phyloP scores from a whole-genome alignment of 768 basidiomycete species.

The Tubosaeta sp. region DNA sequence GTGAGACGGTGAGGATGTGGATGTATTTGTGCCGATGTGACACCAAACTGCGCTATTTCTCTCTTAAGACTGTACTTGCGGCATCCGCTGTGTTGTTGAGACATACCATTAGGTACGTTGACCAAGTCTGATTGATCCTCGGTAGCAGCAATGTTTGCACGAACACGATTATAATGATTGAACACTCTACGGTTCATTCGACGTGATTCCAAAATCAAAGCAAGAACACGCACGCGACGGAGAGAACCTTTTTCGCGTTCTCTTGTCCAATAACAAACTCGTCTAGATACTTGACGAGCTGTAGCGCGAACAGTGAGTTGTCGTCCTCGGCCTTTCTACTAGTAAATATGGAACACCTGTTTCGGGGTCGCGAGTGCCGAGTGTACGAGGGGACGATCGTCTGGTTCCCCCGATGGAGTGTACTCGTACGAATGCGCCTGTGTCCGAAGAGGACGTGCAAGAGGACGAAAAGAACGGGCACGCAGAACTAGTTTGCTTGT shows the following conservation, averaged over 20 bases:
- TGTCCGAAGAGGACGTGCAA: slow-evolving; percentile 45
- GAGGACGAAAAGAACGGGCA: slow-evolving; percentile 25
- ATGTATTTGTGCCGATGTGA: slow-evolving; percentile 56
- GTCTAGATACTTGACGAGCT: slow-evolving; percentile 84
- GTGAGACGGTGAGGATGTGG: slow-evolving; percentile 48
- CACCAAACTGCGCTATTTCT: slow-evolving; percentile 33
- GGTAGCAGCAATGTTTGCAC: slow-evolving; percentile 56
- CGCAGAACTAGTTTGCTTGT: slow-evolving; percentile 22
- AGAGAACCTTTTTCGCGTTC: slow-evolving; percentile 87
- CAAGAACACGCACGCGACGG: slow-evolving; percentile 75
- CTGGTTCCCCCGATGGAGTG: slow-evolving; percentile 26
- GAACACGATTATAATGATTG: slow-evolving; percentile 91
- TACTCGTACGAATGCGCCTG: slow-evolving; percentile 51
- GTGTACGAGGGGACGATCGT: slow-evolving; percentile 31
- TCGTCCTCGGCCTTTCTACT: background rate
- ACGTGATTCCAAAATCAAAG: background rate
- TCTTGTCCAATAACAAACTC: slow-evolving; percentile 92
- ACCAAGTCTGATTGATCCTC: slow-evolving; percentile 33
- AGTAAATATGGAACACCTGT: slow-evolving; percentile 34
- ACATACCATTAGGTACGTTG: slow-evolving; percentile 27
- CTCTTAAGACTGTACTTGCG: background rate
- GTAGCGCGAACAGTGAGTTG: slow-evolving; percentile 8
- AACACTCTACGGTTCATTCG: slow-evolving; percentile 57
- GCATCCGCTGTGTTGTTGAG: background rate
- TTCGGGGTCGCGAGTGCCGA: slow-evolving; percentile 57